Evolutionary conservation across 2,329 filamentous ascomycete species (phyloP).

Genomic region (Pseudogymnoascus sp.): DNA sequence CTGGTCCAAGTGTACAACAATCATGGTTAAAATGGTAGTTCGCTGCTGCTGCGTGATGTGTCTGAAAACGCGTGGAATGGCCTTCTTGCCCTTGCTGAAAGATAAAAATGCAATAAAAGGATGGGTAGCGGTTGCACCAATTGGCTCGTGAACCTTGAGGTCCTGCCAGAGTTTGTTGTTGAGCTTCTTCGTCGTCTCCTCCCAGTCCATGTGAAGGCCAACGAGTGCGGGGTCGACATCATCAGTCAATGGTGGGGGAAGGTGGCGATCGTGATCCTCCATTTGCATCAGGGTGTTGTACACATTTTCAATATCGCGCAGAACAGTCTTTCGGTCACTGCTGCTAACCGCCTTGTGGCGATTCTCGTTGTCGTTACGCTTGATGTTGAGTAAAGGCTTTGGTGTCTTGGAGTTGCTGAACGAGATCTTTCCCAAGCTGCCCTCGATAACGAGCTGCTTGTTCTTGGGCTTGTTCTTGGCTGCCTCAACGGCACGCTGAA

Average conservation of each 20-base stretch:
- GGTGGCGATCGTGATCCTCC: conserved; percentile 81
- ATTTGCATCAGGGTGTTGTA: conserved; percentile 86
- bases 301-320: conserved; percentile 81
- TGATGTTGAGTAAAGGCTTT: conserved; percentile 90
- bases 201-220: conserved; percentile 72
- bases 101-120: conserved; percentile 96
- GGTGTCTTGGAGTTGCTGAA: conserved; percentile 99
- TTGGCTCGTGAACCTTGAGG: conserved; percentile 88
- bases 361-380: conserved; percentile 62
- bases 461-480: conserved; percentile 98
- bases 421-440: conserved; percentile 93
- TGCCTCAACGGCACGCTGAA: conserved; percentile 91
- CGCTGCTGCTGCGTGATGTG: conserved; percentile 89
- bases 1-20: conserved; percentile 85
- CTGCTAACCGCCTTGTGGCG: conserved; percentile 44
- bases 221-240: conserved; percentile 61
- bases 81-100: conserved; percentile 92
- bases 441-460: conserved; percentile 91
- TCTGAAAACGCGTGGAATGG: conserved; percentile 87
- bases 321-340: conserved; percentile 71
- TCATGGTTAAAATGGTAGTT: conserved; percentile 91
- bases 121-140: conserved; percentile 64
- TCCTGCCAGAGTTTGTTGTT: conserved; percentile 77
- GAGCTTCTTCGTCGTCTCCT: conserved; percentile 58
- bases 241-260: conserved; percentile 56